These are phyloP conservation scores for Capronia epimyces DNA, from an alignment of 2,329 filamentous ascomycete genomes.

Conservation along the genomic window DNA sequence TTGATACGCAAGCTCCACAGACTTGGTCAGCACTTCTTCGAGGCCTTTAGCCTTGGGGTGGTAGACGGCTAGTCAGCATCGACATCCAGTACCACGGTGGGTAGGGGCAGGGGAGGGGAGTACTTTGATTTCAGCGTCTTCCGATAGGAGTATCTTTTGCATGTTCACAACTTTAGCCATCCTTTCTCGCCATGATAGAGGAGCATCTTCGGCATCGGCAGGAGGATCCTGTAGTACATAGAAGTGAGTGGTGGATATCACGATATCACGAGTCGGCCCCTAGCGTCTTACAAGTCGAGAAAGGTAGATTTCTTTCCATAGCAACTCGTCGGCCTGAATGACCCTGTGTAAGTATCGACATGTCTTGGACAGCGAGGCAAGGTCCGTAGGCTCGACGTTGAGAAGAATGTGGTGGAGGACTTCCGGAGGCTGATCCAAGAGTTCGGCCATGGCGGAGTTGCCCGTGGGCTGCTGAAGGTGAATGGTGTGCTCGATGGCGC, in stretches of 20 bases:
- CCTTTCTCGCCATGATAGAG: slow-evolving; percentile 35
- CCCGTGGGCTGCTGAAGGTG: background rate
- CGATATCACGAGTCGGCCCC: background rate
- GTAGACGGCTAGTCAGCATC: background rate
- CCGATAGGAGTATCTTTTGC: slow-evolving; percentile 44
- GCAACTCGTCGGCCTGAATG: slow-evolving; percentile 52
- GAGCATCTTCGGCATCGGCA: slow-evolving; percentile 17
- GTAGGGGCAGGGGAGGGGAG: slow-evolving; percentile 9
- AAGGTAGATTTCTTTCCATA: slow-evolving; percentile 61
- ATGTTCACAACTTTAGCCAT: slow-evolving; percentile 36
- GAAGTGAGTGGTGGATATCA: slow-evolving; percentile 3
- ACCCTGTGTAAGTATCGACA: slow-evolving; percentile 52
- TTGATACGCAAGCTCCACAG: slow-evolving; percentile 42
- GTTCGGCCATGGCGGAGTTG: slow-evolving; percentile 17
- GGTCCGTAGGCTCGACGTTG: slow-evolving; percentile 52
- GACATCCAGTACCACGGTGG: too few relatives aligned
- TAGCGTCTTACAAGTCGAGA: slow-evolving; percentile 46
- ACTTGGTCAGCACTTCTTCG: slow-evolving; percentile 26
- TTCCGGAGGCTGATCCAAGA: slow-evolving; percentile 52
- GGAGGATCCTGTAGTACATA: slow-evolving; percentile 21
- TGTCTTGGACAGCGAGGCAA: slow-evolving; percentile 49
- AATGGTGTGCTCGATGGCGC: background rate
- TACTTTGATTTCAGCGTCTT: slow-evolving; percentile 38
- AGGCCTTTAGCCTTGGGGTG: slow-evolving; percentile 25
- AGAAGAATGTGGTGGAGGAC: slow-evolving; percentile 58